These are phyloP conservation scores for Euphorbia corollata DNA, from an alignment of 441 rosid species.

Conservation along the genomic window DNA sequence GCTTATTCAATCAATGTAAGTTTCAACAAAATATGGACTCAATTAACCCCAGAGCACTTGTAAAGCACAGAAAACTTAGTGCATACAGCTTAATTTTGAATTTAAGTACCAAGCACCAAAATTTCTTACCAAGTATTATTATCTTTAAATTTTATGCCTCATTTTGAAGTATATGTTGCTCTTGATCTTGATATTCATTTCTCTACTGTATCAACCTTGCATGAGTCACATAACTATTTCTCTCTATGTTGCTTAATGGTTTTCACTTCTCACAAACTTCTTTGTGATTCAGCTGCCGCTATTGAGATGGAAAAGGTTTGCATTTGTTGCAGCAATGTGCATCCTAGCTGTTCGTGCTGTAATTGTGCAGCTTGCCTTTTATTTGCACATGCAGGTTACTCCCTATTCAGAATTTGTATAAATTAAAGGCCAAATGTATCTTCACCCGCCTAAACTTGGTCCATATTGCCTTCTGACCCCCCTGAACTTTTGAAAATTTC, in stretches of 20 bases:
- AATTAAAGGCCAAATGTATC: background rate
- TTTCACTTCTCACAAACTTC: constrained; percentile 6
- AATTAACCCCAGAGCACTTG: background rate
- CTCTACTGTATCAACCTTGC: too few relatives aligned
- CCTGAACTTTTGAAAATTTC: too few relatives aligned
- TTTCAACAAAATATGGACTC: constrained; percentile 8
- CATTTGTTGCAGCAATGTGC: constrained; percentile 89
- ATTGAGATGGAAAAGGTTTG: constrained; percentile 91
- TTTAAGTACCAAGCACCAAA: background rate
- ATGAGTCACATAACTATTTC: background rate
- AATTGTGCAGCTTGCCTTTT: constrained; percentile 83
- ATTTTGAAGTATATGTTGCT: background rate
- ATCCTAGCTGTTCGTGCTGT: constrained; percentile 87
- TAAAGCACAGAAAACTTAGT: background rate
- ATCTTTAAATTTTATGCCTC: background rate
- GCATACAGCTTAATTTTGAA: background rate
- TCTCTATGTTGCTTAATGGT: constrained; percentile 6
- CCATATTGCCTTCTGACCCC: too few relatives aligned
- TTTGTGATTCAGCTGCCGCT: constrained; percentile 57
- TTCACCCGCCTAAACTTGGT: too few relatives aligned
- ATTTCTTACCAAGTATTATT: background rate
- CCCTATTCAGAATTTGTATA: background rate
- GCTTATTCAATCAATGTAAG: constrained; percentile 93
- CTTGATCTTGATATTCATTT: background rate
- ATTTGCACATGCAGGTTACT: constrained; percentile 76